phyloP scores from a whole-genome alignment of 2,329 filamentous ascomycete genomes.

The Penicillium concentricum region DNA sequence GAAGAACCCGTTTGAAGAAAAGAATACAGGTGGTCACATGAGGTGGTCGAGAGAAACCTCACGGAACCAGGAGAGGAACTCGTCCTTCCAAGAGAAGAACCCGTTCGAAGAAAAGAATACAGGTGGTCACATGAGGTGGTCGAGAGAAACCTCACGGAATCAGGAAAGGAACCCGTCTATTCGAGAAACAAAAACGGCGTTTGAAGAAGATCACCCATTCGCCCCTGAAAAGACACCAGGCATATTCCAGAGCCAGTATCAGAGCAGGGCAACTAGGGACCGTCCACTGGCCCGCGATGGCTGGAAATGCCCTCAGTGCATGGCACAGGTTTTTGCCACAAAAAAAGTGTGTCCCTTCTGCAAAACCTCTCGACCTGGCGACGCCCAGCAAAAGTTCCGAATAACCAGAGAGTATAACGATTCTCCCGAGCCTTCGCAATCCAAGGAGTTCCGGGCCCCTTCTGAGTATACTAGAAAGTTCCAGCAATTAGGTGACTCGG shows the following conservation, averaged over 20 bases:
- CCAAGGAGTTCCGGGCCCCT: not conserved
- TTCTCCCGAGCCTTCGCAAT: not conserved
- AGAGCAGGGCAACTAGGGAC: not conserved
- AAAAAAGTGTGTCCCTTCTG: constrained; percentile 17
- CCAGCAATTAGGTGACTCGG: constrained; percentile 19
- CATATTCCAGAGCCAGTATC: not conserved
- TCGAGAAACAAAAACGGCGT: not conserved
- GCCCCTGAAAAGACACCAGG: not conserved
- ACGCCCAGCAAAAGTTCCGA: not conserved
- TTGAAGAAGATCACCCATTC: not conserved
- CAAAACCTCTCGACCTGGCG: constrained; percentile 8
- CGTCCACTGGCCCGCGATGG: not conserved
- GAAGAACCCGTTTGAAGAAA: not conserved
- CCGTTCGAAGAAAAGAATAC: not conserved
- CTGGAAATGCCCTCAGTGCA: constrained; percentile 18
- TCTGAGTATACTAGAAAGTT: constrained; percentile 19
- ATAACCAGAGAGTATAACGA: not conserved
- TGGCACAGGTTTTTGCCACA: constrained; percentile 8
- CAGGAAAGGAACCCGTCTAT: not conserved
- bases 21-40: not conserved
- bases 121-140: not conserved
- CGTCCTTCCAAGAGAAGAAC: not conserved
- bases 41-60: not conserved
- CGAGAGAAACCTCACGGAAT: not conserved
- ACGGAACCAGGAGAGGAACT: not conserved